A percentile compares a stretch with the other conserved stretches of the same genome.
These are phyloP conservation scores for Alloteropsis semialata DNA, from an alignment of 176 grass and related monocot genomes.

Conservation along the genomic window DNA sequence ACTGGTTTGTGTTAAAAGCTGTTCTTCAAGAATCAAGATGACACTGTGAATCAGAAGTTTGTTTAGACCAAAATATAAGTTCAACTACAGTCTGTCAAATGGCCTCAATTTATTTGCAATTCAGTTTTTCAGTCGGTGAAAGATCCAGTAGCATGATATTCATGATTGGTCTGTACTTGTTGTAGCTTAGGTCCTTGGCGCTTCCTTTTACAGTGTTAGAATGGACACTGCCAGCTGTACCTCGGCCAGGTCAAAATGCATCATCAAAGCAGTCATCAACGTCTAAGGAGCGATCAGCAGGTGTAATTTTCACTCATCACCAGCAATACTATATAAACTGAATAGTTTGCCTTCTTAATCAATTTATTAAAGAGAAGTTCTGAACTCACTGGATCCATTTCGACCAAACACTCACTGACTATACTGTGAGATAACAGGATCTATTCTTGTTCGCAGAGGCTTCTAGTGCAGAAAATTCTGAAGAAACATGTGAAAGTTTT, in stretches of 20 bases:
- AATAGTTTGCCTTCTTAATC: neutral
- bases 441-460: no score
- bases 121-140: no score
- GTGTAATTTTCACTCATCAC: constrained; percentile 40
- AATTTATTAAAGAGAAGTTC: constrained; percentile 1
- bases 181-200: constrained; percentile 97
- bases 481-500: constrained; percentile 91
- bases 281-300: constrained; percentile 51
- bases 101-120: no score
- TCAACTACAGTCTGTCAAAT: neutral
- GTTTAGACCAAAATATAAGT: neutral
- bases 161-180: no score
- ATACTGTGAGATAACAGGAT: neutral
- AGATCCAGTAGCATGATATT: constrained; percentile 9
- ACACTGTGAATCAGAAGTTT: neutral
- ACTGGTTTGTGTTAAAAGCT: neutral
- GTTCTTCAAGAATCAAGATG: neutral
- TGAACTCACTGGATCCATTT: neutral
- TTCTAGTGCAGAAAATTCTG: no score
- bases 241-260: constrained; percentile 64
- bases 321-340: neutral
- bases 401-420: neutral
- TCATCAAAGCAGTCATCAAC: constrained; percentile 53
- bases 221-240: constrained; percentile 80
- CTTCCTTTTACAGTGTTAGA: constrained; percentile 97